Conservation (phyloP, 768 basidiomycete species). For the Naematelia aurantialba region DNA sequence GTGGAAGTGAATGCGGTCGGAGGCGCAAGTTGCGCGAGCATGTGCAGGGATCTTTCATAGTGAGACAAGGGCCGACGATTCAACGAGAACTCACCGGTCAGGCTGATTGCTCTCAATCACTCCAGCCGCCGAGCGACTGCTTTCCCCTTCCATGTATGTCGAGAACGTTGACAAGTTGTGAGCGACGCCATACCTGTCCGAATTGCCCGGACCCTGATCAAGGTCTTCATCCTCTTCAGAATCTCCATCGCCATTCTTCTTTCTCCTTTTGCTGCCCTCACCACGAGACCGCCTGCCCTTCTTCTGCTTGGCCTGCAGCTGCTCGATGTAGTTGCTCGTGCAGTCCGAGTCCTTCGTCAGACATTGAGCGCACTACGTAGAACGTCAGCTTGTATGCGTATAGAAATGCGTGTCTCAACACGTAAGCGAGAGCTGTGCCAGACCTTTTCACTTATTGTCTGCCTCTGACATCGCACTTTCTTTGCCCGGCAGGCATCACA, state of each 20-base stretch:
- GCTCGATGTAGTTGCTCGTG: conserved; percentile 34
- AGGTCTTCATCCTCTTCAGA: background rate
- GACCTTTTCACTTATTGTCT: conserved; percentile 20
- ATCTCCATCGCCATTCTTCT: background rate
- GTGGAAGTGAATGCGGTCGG: background rate
- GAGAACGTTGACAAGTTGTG: background rate
- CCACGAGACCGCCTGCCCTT: background rate
- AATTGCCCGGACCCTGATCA: background rate
- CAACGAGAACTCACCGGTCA: background rate
- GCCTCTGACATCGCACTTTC: conserved; percentile 35
- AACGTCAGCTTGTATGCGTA: background rate
- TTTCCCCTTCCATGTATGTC: background rate
- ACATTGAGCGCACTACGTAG: conserved; percentile 36
- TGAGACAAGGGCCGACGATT: background rate
- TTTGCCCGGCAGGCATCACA: conserved; percentile 73
- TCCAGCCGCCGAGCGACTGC: background rate
- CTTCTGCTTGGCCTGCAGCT: conserved; percentile 22
- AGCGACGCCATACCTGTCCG: background rate
- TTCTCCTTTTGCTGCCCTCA: background rate
- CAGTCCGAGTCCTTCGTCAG: conserved; percentile 20
- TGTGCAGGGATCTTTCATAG: background rate
- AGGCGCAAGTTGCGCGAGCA: conserved; percentile 7
- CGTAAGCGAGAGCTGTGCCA: background rate
- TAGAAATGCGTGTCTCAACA: background rate
- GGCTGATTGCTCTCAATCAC: background rate